Evolutionary conservation across 495 filamentous ascomycete genomes (phyloP).

Genomic region (Penicillium maclennaniae): DNA sequence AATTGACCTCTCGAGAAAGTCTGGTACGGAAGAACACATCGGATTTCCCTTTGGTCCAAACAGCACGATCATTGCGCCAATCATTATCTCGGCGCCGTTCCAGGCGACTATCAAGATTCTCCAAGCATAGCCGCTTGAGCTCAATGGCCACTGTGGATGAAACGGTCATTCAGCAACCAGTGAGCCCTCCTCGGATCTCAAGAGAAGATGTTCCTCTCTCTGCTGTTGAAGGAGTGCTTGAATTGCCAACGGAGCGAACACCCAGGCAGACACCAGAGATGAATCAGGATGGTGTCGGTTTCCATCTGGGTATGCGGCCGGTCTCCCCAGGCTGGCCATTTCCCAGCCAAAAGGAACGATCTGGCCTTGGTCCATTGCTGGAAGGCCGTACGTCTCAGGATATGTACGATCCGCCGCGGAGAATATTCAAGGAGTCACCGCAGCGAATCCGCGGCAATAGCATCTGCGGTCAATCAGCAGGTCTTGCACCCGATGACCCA

Average conservation of each 20-base stretch:
- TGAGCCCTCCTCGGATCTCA: slow-evolving; percentile 14
- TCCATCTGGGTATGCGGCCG: slow-evolving; percentile 31
- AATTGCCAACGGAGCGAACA: slow-evolving; percentile 40
- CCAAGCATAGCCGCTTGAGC: slow-evolving; percentile 23
- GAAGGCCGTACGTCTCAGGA: slow-evolving; percentile 15
- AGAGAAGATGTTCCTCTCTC: slow-evolving; percentile 36
- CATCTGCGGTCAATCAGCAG: slow-evolving; percentile 40
- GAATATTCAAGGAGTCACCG: slow-evolving; percentile 24
- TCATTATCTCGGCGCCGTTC: slow-evolving; percentile 33
- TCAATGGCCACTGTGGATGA: slow-evolving; percentile 34
- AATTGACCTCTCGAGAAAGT: slow-evolving; percentile 40
- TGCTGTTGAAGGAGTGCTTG: slow-evolving; percentile 38
- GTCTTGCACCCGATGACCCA: slow-evolving; percentile 36
- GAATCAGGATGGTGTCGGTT: slow-evolving; percentile 21
- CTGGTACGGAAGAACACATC: slow-evolving; percentile 23
- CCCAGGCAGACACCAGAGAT: slow-evolving; percentile 42
- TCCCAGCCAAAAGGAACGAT: slow-evolving; percentile 20
- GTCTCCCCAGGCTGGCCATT: slow-evolving; percentile 33
- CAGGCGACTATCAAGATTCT: slow-evolving; percentile 22
- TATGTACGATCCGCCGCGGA: slow-evolving; percentile 13
- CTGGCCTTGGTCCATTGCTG: slow-evolving; percentile 26
- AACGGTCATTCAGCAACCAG: slow-evolving; percentile 1
- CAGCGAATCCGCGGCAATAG: slow-evolving; percentile 33
- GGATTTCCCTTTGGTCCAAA: slow-evolving; percentile 28
- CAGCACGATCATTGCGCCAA: slow-evolving; percentile 28